Evolutionary conservation across 176 grass and related monocot species (phyloP).

Genomic region (Aegilops umbellulata): DNA sequence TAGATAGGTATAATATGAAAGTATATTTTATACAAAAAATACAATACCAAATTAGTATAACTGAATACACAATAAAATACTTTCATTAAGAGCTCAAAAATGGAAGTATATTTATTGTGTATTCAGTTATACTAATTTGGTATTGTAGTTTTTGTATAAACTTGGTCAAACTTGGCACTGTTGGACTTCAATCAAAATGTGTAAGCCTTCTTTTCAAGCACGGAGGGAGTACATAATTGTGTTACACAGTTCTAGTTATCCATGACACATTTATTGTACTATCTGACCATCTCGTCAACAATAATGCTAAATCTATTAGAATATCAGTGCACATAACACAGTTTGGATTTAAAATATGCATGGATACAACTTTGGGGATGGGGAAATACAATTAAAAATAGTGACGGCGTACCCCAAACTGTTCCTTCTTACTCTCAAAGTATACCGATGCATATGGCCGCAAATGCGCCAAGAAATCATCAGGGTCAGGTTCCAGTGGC

Average conservation of each 20-base stretch:
- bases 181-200: neutral
- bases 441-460: neutral
- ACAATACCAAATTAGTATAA: no score
- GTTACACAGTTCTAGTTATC: neutral
- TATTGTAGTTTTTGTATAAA: no score
- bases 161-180: no score
- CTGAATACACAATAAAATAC: no score
- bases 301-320: neutral
- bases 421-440: neutral
- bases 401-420: neutral
- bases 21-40: no score
- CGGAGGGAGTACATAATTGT: no score
- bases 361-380: neutral
- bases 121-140: no score
- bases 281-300: neutral
- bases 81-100: no score
- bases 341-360: neutral
- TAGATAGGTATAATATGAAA: no score
- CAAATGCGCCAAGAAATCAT: constrained; percentile 2
- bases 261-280: neutral
- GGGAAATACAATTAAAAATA: neutral
- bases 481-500: neutral
- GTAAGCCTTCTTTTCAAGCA: neutral
- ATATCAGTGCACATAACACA: neutral
- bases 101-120: no score